These are phyloP conservation scores for Lecanoromycetidae sp. DNA, from an alignment of 2,329 filamentous ascomycete species.

Conservation along the genomic window DNA sequence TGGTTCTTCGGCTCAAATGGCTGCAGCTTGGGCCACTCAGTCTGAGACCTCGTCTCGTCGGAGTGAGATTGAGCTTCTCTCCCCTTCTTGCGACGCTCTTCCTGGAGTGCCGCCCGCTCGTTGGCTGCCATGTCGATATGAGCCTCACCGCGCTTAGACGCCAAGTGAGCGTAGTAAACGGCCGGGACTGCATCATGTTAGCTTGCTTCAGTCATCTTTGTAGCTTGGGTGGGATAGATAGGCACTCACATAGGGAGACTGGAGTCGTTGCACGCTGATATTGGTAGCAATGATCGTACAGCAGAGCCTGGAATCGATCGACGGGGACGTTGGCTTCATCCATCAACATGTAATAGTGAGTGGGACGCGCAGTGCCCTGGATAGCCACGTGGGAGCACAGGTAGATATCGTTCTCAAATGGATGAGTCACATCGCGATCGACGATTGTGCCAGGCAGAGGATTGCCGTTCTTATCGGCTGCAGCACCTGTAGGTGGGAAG, in stretches of 20 bases:
- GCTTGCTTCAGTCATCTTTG: not conserved
- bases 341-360: slow-evolving; percentile 79
- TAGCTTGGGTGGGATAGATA: too few species aligned
- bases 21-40: slow-evolving; percentile 26
- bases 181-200: slow-evolving; percentile 48
- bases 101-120: not conserved
- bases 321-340: slow-evolving; percentile 63
- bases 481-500: slow-evolving; percentile 61
- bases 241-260: slow-evolving; percentile 59
- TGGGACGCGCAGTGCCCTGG: slow-evolving; percentile 84
- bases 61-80: slow-evolving; percentile 21
- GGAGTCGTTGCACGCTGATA: slow-evolving; percentile 87
- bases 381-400: slow-evolving; percentile 63
- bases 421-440: slow-evolving; percentile 79
- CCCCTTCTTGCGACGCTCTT: slow-evolving; percentile 21
- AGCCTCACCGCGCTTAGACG: slow-evolving; percentile 62
- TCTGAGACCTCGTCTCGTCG: slow-evolving; percentile 19
- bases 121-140: slow-evolving; percentile 36
- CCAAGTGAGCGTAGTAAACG: slow-evolving; percentile 91
- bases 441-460: slow-evolving; percentile 76
- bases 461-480: slow-evolving; percentile 65
- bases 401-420: slow-evolving; percentile 83
- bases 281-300: slow-evolving; percentile 91
- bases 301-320: slow-evolving; percentile 67
- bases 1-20: slow-evolving; percentile 20